Percentiles rank a stretch among this genome's conserved stretches.
Evolutionary conservation across 257 asterid species (phyloP).

Genomic region (Thymus mandschuricus): DNA sequence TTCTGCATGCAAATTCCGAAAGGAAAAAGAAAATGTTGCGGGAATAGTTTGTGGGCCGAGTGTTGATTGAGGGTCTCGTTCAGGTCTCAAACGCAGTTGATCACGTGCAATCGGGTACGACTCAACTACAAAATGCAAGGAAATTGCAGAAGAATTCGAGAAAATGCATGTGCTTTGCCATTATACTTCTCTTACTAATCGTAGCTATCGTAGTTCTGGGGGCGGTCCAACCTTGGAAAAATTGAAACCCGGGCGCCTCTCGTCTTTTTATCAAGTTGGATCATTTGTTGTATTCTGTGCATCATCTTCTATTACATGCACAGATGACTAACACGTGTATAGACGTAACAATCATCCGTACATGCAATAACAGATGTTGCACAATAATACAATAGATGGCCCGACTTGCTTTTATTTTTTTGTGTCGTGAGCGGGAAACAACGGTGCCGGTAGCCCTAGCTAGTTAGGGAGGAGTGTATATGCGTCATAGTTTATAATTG

Average conservation of each 20-base stretch:
- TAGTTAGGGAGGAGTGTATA: slow-evolving; percentile 9
- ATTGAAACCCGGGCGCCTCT: slow-evolving; percentile 45
- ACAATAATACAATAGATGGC: not conserved
- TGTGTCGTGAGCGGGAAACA: not conserved
- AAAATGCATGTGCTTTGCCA: slow-evolving; percentile 71
- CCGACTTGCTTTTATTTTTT: not conserved
- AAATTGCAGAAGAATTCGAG: slow-evolving; percentile 63
- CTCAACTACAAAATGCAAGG: slow-evolving; percentile 67
- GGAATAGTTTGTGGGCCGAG: no score
- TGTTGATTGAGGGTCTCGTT: slow-evolving; percentile 7
- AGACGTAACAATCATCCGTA: not conserved
- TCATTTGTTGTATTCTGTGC: not conserved
- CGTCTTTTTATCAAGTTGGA: not conserved
- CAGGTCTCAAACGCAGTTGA: slow-evolving; percentile 73
- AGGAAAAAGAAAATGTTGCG: no score
- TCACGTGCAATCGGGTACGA: slow-evolving; percentile 68
- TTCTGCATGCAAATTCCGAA: not conserved
- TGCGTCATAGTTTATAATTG: slow-evolving; percentile 4
- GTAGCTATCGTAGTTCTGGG: slow-evolving; percentile 44
- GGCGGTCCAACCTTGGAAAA: slow-evolving; percentile 59
- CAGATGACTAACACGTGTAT: not conserved
- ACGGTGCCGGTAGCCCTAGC: slow-evolving; percentile 6
- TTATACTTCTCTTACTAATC: slow-evolving; percentile 50
- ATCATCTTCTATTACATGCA: not conserved
- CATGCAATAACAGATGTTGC: not conserved